These are phyloP conservation scores for Colletotrichum theobromicola DNA, from an alignment of 2,329 filamentous ascomycete species.

Conservation along the genomic window DNA sequence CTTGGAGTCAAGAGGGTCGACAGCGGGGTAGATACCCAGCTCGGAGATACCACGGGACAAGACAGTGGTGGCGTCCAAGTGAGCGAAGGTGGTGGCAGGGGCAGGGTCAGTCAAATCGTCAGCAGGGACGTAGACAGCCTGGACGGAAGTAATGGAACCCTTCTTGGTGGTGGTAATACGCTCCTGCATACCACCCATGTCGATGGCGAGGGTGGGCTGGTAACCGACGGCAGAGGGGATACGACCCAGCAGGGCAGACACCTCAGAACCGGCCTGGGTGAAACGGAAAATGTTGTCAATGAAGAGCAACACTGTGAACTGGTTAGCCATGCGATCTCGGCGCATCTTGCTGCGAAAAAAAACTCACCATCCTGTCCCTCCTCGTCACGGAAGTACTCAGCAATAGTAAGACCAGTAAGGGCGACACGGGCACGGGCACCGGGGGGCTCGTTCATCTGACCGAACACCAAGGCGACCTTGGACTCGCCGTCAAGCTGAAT, in stretches of 20 bases:
- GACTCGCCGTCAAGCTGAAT: conserved; percentile 99
- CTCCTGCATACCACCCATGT: conserved; percentile 99
- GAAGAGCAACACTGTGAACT: conserved; percentile 83
- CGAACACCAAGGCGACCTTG: conserved; percentile 99
- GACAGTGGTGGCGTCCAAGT: conserved; percentile 99
- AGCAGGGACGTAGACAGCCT: conserved; percentile 99
- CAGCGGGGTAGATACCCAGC: conserved; percentile 99
- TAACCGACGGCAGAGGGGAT: conserved; percentile 99
- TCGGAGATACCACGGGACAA: conserved; percentile 99
- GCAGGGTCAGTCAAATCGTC: conserved; percentile 99
- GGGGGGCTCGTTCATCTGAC: conserved; percentile 99
- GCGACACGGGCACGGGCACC: conserved; percentile 99
- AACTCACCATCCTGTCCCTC: conserved; percentile 84
- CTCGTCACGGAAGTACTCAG: conserved; percentile 80
- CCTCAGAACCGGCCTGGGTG: conserved; percentile 99
- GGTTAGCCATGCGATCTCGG: conserved; percentile 27
- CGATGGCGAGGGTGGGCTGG: conserved; percentile 96
- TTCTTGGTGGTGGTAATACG: conserved; percentile 99
- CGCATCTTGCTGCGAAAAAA: not conserved
- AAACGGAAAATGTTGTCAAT: conserved; percentile 99
- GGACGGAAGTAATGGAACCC: conserved; percentile 99
- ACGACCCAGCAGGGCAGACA: conserved; percentile 98
- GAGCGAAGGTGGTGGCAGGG: conserved; percentile 98
- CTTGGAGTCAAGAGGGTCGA: conserved; percentile 99
- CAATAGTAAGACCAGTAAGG: conserved; percentile 84